These are phyloP conservation scores for Nicotiana tabacum DNA, from an alignment of 257 asterid genomes.

Conservation along the genomic window DNA sequence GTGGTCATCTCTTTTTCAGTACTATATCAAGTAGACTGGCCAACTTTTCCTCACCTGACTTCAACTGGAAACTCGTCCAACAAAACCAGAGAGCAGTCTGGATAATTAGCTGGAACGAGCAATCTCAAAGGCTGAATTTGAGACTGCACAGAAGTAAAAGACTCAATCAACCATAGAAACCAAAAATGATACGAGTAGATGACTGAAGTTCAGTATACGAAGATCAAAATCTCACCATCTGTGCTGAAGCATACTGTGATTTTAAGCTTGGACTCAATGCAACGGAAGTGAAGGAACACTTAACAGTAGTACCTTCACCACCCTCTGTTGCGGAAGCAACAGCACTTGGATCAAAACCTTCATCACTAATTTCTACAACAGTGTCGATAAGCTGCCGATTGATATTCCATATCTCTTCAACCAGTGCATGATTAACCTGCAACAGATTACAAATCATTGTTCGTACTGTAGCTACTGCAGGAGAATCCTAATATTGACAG, in stretches of 20 bases:
- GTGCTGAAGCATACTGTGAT: slow-evolving; percentile 69
- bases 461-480: background rate
- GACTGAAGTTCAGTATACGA: background rate
- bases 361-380: slow-evolving; percentile 56
- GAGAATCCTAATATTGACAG: background rate
- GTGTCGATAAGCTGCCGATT: slow-evolving; percentile 70
- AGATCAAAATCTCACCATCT: slow-evolving; percentile 45
- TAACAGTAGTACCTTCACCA: slow-evolving; percentile 66
- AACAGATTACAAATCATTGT: slow-evolving; percentile 14
- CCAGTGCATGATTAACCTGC: slow-evolving; percentile 72
- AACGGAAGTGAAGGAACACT: slow-evolving; percentile 67
- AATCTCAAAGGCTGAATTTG: slow-evolving; percentile 70
- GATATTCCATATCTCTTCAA: slow-evolving; percentile 64
- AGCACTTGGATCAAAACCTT: slow-evolving; percentile 61
- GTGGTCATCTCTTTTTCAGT: background rate
- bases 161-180: slow-evolving; percentile 9
- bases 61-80: slow-evolving; percentile 72
- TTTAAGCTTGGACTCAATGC: slow-evolving; percentile 69
- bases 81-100: slow-evolving; percentile 66
- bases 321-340: slow-evolving; percentile 56
- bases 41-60: slow-evolving; percentile 44
- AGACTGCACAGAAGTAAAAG: slow-evolving; percentile 40
- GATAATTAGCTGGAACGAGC: slow-evolving; percentile 63
- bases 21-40: background rate
- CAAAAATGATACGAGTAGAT: slow-evolving; percentile 8